Evolutionary conservation across 2,329 filamentous ascomycete genomes (phyloP).

Genomic region (Teratosphaeria epicoccoides): DNA sequence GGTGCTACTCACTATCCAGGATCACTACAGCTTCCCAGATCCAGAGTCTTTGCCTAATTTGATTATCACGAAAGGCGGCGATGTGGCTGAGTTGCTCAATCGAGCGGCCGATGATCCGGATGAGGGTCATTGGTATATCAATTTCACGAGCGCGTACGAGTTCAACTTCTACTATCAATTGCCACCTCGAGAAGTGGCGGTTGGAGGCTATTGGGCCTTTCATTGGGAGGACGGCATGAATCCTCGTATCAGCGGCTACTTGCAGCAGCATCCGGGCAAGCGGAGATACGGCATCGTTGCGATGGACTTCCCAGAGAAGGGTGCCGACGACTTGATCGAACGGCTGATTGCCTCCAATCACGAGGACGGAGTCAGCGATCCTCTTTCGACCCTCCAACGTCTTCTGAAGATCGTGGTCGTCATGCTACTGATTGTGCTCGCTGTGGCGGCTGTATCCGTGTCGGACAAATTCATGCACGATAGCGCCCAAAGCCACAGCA

Average conservation of each 20-base stretch:
- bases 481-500: neutral
- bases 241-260: slow-evolving; percentile 26
- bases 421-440: slow-evolving; percentile 50
- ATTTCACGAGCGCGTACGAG: slow-evolving; percentile 38
- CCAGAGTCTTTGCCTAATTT: slow-evolving; percentile 30
- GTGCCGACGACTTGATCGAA: slow-evolving; percentile 32
- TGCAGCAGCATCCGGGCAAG: slow-evolving; percentile 16
- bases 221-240: slow-evolving; percentile 38
- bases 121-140: slow-evolving; percentile 30
- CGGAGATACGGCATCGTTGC: slow-evolving; percentile 26
- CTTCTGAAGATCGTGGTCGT: slow-evolving; percentile 38
- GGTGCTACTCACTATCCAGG: slow-evolving; percentile 34
- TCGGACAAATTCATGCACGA: slow-evolving; percentile 31
- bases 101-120: slow-evolving; percentile 22
- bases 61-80: slow-evolving; percentile 31
- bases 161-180: slow-evolving; percentile 29
- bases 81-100: slow-evolving; percentile 30
- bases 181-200: slow-evolving; percentile 29
- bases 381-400: neutral
- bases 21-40: slow-evolving; percentile 37
- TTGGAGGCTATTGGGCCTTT: slow-evolving; percentile 34
- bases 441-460: slow-evolving; percentile 49
- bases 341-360: slow-evolving; percentile 24
- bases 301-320: slow-evolving; percentile 28
- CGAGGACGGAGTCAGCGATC: neutral